Base-by-base conservation (phyloP, 495 filamentous ascomycete species). In the Xylaria grammica region DNA sequence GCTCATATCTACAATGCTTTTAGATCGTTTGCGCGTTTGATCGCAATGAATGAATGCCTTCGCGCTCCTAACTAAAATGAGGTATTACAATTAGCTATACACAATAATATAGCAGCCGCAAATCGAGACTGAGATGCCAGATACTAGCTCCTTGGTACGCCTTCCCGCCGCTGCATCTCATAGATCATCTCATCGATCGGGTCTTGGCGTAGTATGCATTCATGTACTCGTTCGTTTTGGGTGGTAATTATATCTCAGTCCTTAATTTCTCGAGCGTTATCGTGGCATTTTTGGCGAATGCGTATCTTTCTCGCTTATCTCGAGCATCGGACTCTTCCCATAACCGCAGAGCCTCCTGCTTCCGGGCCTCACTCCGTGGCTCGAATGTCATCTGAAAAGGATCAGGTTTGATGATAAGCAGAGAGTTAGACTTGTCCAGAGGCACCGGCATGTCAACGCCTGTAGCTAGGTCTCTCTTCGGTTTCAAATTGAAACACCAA, bases 401-500 rank as follows among this genome's bases (percentile, higher is more conserved):
- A 46, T 79, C 70, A 4, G 78, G 78, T 66, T 79, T 78, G 67
- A 80, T 76, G 52, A 80, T 80, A 3, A 80, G 67, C 38, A 79
- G 62, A 8, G 75, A 78, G 61, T 80, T 80, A 11, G 71, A 75
- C 64, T 77, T 76, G 52, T 79, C 68, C 49, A 77, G 71, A 45
- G 83, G 76, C 0, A 83, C 75, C 0, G 75, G 72, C 4, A 80
- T 44, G 6, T 73, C 68, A 4, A 64, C 42, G 4, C 76, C 76
- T 6, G 75, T 75, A 3, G 62, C 57, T 15, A 75, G 74, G 42
- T 76, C 69, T 15, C 66, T 72, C 54, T 78, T 75, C 30, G 44
- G 67, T 48, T 74, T 74, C 24, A 85, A 73, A 56, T 83, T 76
- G 51, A 90, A 86, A 62, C 63, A 81, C 79, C 46, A 84, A 65